phyloP scores from a whole-genome alignment of 2,329 filamentous ascomycete genomes.

The Exserohilum rostratum region DNA sequence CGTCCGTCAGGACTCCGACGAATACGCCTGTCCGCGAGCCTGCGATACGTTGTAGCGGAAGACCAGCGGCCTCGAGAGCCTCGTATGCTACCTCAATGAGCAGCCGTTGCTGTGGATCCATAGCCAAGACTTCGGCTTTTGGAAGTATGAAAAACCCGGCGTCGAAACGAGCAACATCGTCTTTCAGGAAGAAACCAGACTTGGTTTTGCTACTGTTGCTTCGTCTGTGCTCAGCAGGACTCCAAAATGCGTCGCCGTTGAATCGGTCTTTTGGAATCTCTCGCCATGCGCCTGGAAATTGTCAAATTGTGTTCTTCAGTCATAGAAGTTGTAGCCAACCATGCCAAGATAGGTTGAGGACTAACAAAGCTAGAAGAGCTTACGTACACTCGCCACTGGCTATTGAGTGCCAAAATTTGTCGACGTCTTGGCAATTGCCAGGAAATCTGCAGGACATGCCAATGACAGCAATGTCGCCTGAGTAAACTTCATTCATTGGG shows the following conservation, averaged over 20 bases:
- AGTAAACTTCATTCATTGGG: no score
- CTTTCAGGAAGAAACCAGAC: no score
- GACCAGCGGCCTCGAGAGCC: conserved; percentile 50
- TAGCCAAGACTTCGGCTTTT: conserved; percentile 29
- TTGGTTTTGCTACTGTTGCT: no score
- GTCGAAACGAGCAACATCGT: conserved; percentile 25
- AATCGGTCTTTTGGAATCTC: neutral
- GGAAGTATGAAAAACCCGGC: conserved; percentile 41
- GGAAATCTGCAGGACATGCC: conserved; percentile 44
- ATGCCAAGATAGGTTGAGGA: no score
- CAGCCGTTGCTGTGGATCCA: conserved; percentile 44
- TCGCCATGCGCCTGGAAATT: no score
- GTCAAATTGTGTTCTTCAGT: no score
- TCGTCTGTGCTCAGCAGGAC: no score
- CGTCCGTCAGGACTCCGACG: conserved; percentile 29
- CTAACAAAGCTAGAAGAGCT: no score
- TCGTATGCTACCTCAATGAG: conserved; percentile 45
- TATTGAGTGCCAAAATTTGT: conserved; percentile 33
- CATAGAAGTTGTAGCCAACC: no score
- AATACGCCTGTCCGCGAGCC: conserved; percentile 38
- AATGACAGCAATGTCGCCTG: conserved; percentile 43
- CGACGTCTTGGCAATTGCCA: conserved; percentile 29
- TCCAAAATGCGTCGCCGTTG: neutral
- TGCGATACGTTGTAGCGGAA: conserved; percentile 33
- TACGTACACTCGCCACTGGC: no score